Conservation (phyloP, 2,329 filamentous ascomycete species). For the Penicillium sp. region DNA sequence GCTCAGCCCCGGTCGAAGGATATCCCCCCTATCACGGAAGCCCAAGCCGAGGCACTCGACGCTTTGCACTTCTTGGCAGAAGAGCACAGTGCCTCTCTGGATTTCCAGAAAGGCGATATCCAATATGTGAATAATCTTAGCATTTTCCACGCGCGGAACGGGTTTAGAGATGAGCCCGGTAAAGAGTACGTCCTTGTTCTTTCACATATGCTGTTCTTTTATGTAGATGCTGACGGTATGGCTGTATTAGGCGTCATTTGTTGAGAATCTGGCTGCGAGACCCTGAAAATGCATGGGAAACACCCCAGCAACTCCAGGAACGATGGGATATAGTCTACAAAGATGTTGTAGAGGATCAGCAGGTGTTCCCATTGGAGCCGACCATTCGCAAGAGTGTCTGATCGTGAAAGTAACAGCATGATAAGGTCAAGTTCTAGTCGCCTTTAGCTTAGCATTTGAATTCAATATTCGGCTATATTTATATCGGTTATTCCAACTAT, state of each 20-base stretch:
- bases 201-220: neutral
- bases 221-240: constrained; percentile 1
- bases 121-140: constrained; percentile 55
- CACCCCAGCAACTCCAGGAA: constrained; percentile 37
- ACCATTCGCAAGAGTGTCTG: constrained; percentile 27
- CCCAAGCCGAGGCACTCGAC: constrained; percentile 55
- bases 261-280: constrained; percentile 51
- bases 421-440: neutral
- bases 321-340: constrained; percentile 47
- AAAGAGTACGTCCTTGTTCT: constrained; percentile 36
- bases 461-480: constrained; percentile 1
- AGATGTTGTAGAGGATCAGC: constrained; percentile 40
- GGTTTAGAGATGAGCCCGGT: constrained; percentile 42
- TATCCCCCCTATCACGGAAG: constrained; percentile 53
- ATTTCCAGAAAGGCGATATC: constrained; percentile 52
- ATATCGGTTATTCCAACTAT: neutral
- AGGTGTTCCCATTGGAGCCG: constrained; percentile 48
- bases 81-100: constrained; percentile 43
- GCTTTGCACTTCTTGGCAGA: constrained; percentile 52
- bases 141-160: constrained; percentile 54
- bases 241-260: constrained; percentile 43
- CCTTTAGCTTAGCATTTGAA: neutral
- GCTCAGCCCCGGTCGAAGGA: constrained; percentile 43
- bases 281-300: constrained; percentile 49
- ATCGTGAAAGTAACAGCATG: neutral